A percentile compares a stretch with the other conserved stretches of the same genome.
Evolutionary conservation across 768 basidiomycete species (phyloP).

Genomic region (Suillus decipiens): DNA sequence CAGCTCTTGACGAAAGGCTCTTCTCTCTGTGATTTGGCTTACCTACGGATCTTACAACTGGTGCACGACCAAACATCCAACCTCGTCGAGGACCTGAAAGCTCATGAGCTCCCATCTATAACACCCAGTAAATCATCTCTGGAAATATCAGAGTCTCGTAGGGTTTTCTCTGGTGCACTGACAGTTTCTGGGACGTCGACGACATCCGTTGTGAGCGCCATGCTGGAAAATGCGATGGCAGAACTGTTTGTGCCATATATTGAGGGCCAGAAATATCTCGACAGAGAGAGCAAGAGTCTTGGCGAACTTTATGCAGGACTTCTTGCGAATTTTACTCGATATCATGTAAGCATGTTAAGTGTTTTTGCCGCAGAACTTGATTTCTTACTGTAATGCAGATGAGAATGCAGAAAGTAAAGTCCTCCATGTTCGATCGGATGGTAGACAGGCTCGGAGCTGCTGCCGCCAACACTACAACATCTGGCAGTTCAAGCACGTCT

Average conservation of each 20-base stretch:
- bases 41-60: slow-evolving; percentile 87
- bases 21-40: slow-evolving; percentile 83
- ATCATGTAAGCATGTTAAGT: slow-evolving; percentile 65
- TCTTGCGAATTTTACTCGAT: slow-evolving; percentile 76
- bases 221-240: slow-evolving; percentile 96
- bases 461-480: slow-evolving; percentile 61
- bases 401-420: slow-evolving; percentile 67
- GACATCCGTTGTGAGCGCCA: slow-evolving; percentile 64
- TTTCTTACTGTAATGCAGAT: slow-evolving; percentile 37
- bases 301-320: slow-evolving; percentile 75
- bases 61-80: slow-evolving; percentile 76
- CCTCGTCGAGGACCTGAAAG: slow-evolving; percentile 89
- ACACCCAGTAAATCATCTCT: slow-evolving; percentile 60
- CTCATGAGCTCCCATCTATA: slow-evolving; percentile 78
- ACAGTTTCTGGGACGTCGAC: slow-evolving; percentile 44
- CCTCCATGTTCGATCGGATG: slow-evolving; percentile 86
- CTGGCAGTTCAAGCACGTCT: slow-evolving; percentile 65
- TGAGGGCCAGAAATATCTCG: slow-evolving; percentile 89
- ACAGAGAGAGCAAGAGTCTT: slow-evolving; percentile 85
- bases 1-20: slow-evolving; percentile 75
- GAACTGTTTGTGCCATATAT: slow-evolving; percentile 94
- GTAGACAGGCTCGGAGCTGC: slow-evolving; percentile 82
- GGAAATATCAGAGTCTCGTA: slow-evolving; percentile 62
- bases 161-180: slow-evolving; percentile 46
- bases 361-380: slow-evolving; percentile 9